These are phyloP conservation scores for Macaranga tanarius DNA, from an alignment of 441 rosid species.

Conservation along the genomic window DNA sequence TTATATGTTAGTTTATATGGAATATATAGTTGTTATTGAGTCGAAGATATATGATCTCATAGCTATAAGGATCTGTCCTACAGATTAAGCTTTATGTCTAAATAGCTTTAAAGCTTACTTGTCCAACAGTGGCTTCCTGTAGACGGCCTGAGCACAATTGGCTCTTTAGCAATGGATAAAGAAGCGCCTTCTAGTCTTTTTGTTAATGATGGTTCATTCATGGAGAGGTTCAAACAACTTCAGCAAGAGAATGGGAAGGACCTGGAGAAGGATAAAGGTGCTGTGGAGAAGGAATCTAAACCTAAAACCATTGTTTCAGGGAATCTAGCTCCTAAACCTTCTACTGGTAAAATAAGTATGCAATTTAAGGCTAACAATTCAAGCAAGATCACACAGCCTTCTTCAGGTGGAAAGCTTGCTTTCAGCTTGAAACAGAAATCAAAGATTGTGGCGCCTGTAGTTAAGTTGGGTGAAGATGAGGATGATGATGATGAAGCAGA, in stretches of 20 bases:
- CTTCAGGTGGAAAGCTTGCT: conserved; percentile 82
- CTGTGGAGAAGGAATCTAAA: conserved; percentile 54
- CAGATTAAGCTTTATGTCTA: conserved; percentile 28
- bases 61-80: conserved; percentile 8
- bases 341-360: conserved; percentile 38
- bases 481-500: conserved; percentile 72
- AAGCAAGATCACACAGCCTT: conserved; percentile 36
- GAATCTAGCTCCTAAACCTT: conserved; percentile 44
- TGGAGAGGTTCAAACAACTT: conserved; percentile 97
- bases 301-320: conserved; percentile 60
- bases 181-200: conserved; percentile 73
- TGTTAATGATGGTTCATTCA: conserved; percentile 95
- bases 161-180: conserved; percentile 64
- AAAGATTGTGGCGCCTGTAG: conserved; percentile 77
- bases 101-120: conserved; percentile 59
- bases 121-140: conserved; percentile 49
- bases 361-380: conserved; percentile 50
- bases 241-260: conserved; percentile 70
- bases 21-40: not conserved
- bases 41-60: no score
- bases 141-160: conserved; percentile 34
- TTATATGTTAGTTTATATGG: not conserved
- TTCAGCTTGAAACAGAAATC: conserved; percentile 96
- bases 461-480: conserved; percentile 81
- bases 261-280: conserved; percentile 45